Evolutionary conservation across 2,329 filamentous ascomycete species (phyloP), one percentile per base, ranked within the genome.

Genomic region (Claviceps humidiphila): DNA sequence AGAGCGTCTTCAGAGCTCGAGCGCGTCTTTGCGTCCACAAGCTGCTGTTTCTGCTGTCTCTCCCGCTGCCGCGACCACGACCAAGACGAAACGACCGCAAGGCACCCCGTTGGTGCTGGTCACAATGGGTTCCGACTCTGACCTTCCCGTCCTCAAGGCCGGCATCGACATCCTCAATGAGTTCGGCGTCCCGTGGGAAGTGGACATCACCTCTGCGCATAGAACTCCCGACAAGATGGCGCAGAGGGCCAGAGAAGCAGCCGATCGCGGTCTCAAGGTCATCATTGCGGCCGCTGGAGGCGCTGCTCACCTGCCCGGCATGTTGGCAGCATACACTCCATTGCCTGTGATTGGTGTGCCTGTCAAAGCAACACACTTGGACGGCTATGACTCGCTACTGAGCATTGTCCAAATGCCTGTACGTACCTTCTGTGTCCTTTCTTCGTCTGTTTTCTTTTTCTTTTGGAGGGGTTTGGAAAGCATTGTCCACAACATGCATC

Each of bases 61-160:
- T 34, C 30, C 30, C 30, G 8, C 49, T 58, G 20, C 49, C 54
- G 4, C 44, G 0, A 54, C 46, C 9, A 20, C 22, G 20, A 24
- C 34, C 8, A 46, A 46, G 42, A 5, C 13, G 5, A 50, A 38
- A 8, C 41, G 30, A 13, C 30, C 49, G 5, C 40, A 45, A 41
- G 61, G 64, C 40, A 59, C 61, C 46, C 82, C 84, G 0, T 66
- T 87, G 0, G 83, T 93, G 1, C 80, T 85, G 13, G 79, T 93
- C 2, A 89, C 87, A 30, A 91, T 91, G 87, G 88, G 87, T 40
- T 91, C 87, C 1, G 84, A 89, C 69, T 87, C 83, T 9, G 86
- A 90, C 62, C 75, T 89, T 24, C 77, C 76, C 2, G 78, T 86
- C 16, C 77, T 90, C 41, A 75, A 75, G 55, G 77, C 78, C 0